Conservation (phyloP, 441 rosid species). For the Mallotus repandus region DNA sequence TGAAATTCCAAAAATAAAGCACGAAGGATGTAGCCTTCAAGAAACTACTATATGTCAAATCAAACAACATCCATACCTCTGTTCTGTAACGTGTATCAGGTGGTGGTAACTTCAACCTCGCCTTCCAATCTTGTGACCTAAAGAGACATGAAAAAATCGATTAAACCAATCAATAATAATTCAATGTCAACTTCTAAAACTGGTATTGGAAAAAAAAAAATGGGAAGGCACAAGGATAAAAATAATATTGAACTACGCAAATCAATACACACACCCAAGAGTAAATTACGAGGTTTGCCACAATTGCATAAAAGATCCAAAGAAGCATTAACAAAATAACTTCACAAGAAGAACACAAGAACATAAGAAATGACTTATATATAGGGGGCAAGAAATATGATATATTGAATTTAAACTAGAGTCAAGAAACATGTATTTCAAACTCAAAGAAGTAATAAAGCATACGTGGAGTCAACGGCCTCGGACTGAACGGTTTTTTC, state of each 20-base stretch:
- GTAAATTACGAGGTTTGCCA: no score
- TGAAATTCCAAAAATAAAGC: background rate
- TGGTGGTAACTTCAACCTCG: constrained; percentile 70
- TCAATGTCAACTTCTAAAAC: background rate
- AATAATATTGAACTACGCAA: background rate
- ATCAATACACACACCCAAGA: no score
- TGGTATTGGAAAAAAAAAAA: no score
- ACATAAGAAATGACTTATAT: no score
- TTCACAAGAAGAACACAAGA: background rate
- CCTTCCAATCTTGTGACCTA: constrained; percentile 96
- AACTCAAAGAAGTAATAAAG: background rate
- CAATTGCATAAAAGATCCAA: no score
- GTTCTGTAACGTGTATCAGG: constrained; percentile 86
- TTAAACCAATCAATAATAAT: background rate
- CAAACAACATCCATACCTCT: constrained; percentile 43
- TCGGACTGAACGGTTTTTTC: constrained; percentile 81
- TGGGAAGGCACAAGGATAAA: background rate
- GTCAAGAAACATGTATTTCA: no score
- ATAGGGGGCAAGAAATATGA: no score
- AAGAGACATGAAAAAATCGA: background rate
- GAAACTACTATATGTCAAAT: background rate
- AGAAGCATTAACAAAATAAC: no score
- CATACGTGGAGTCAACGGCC: constrained; percentile 73
- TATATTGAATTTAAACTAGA: no score
- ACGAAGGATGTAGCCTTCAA: background rate